Evolutionary conservation across 257 asterid genomes (phyloP), one percentile per base, ranked within the genome.

Genomic region (Solanum phureja): DNA sequence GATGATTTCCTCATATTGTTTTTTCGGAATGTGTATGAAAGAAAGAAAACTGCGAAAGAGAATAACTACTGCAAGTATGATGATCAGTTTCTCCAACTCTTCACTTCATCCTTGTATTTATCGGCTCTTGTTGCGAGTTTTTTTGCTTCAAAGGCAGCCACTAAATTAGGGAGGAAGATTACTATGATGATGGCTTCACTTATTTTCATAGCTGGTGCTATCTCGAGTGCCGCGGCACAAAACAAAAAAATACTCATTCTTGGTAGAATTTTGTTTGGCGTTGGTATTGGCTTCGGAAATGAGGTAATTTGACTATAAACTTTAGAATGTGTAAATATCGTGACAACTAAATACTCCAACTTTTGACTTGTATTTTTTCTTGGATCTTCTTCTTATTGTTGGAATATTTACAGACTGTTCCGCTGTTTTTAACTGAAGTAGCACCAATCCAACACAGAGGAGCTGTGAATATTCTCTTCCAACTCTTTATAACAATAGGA

Each of bases 281-380:
- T 90, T 77, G 96, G 95, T 46, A 89, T 92, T 12, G 96, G 96
- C 19, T 93, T 93, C n/a, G 96, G 92, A 16, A 93, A 93, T 72
- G 91, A 93, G 94, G 95, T 93, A 64, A n/a, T 21, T 21, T 19
- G 12, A 58, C 11, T 21, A 21, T 58, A 21, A 60, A 21, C 66
- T 58, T 58, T 58, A 0, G 27, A 21, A 23, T 21, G 27, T 58
- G 68, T 21, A 58, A 58, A 44, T 44, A 44, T 31, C 18, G 52
- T 44, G 16, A 44, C 52, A 44, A 44, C 16, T 44, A 44, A 44
- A 44, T 44, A 44, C 0, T 44, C 49, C 49, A 42, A 42, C 49
- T 42, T 42, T 42, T 42, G 37, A 68, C 37, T 29, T 68, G 49
- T 73, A 37, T 75, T 37, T 16, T 37, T 74, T 44, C 52, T 44